Evolutionary conservation across 2,329 filamentous ascomycete genomes (phyloP).

Genomic region (Monosporascus sp.): DNA sequence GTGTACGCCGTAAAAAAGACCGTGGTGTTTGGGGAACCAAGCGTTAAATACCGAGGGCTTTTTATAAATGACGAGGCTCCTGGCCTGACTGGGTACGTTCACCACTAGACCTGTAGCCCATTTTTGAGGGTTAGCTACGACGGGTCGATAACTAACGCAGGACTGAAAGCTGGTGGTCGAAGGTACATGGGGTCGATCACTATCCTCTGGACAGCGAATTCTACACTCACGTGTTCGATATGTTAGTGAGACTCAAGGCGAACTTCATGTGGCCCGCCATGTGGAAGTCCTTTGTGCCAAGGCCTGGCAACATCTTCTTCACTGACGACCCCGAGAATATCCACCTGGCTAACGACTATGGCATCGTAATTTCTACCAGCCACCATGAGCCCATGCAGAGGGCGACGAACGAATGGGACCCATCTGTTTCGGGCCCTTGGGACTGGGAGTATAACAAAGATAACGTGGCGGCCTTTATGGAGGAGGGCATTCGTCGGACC

Average conservation of each 20-base stretch:
- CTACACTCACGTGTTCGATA: conserved; percentile 58
- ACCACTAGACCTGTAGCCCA: no score
- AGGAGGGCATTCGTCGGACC: conserved; percentile 48
- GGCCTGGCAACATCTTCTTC: conserved; percentile 52
- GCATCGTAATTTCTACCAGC: conserved; percentile 58
- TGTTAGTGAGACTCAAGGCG: conserved; percentile 53
- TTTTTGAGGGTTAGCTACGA: not conserved
- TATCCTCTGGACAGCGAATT: conserved; percentile 48
- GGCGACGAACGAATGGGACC: conserved; percentile 45
- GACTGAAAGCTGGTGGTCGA: conserved; percentile 45
- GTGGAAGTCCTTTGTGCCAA: conserved; percentile 47
- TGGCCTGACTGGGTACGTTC: conserved; percentile 34
- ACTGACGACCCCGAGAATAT: conserved; percentile 56
- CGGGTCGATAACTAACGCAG: not conserved
- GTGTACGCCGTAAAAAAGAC: conserved; percentile 45
- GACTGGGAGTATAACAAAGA: conserved; percentile 52
- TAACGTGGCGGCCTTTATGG: conserved; percentile 53
- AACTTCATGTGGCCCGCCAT: conserved; percentile 66
- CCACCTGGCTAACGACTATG: conserved; percentile 55
- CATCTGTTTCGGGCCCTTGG: conserved; percentile 46
- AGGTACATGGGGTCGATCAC: conserved; percentile 40
- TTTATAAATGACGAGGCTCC: conserved; percentile 62
- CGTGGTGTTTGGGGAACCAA: conserved; percentile 46
- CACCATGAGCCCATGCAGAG: conserved; percentile 64
- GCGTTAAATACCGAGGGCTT: conserved; percentile 55